Percentiles rank a stretch among this genome's conserved stretches.
phyloP scores from a whole-genome alignment of 2,329 filamentous ascomycete genomes.

The Aspergillus pseudoviridinutans region DNA sequence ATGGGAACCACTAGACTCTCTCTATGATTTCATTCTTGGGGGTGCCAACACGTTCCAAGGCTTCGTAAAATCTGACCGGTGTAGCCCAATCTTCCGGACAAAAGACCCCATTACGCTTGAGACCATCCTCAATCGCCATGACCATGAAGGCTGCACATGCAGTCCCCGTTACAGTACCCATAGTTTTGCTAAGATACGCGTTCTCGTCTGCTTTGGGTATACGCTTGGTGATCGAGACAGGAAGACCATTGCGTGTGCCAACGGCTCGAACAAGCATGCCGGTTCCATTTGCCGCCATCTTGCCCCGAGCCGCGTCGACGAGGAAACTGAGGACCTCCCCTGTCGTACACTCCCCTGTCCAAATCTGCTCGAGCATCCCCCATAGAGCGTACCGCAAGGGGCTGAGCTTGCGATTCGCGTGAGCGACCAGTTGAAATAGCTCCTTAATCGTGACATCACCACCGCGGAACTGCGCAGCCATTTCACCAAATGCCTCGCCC shows the following conservation, averaged over 20 bases:
- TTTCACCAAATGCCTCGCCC: no score
- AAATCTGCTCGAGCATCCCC: background rate
- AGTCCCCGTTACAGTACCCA: conserved; percentile 4
- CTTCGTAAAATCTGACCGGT: background rate
- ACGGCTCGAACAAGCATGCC: conserved; percentile 2
- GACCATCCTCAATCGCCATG: conserved; percentile 9
- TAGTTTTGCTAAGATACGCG: background rate
- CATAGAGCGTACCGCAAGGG: no score
- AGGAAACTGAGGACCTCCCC: conserved; percentile 10
- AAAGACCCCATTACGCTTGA: conserved; percentile 8
- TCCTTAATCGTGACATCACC: no score
- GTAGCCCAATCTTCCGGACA: conserved; percentile 14
- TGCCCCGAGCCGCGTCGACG: conserved; percentile 4
- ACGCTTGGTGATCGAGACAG: conserved; percentile 1
- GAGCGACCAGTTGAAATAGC: no score
- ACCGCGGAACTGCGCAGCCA: no score
- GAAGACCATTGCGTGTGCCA: conserved; percentile 2
- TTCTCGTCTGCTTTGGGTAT: conserved; percentile 1
- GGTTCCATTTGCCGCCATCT: background rate
- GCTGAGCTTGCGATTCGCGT: no score
- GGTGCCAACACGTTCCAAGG: background rate
- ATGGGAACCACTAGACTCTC: background rate
- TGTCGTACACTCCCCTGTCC: conserved; percentile 9
- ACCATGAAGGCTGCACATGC: conserved; percentile 12
- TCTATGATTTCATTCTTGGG: background rate